Percentiles rank a stretch among this genome's conserved stretches.
Conservation (phyloP, 768 basidiomycete genomes). For the Russula sp. region DNA sequence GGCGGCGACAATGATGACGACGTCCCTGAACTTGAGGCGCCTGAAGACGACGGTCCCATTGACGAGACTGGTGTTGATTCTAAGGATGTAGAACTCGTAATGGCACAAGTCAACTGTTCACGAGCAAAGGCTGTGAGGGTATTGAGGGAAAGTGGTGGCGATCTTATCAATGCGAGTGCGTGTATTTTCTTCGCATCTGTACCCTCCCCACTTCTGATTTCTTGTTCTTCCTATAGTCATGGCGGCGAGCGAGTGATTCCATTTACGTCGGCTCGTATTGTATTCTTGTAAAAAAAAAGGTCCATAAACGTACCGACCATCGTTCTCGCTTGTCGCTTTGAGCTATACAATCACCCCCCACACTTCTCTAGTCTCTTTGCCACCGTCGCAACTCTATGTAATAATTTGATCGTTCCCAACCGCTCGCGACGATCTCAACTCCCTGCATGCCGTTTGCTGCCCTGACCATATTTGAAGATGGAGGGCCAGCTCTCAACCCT, state of each 20-base stretch:
- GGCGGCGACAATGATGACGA: constrained; percentile 66
- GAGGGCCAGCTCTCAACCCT: constrained; percentile 43
- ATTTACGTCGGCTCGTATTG: constrained; percentile 29
- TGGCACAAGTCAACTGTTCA: constrained; percentile 83
- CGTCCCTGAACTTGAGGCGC: constrained; percentile 75
- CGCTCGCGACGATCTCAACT: constrained; percentile 61
- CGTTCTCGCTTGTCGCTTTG: constrained; percentile 6
- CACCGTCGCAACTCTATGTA: constrained; percentile 72
- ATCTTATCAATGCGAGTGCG: constrained; percentile 95
- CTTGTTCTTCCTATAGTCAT: constrained; percentile 48
- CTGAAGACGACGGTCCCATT: constrained; percentile 72
- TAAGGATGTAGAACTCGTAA: constrained; percentile 93
- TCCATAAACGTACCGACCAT: constrained; percentile 6
- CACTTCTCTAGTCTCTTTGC: constrained; percentile 25
- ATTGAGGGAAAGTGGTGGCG: constrained; percentile 86
- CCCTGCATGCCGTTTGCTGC: constrained; percentile 31
- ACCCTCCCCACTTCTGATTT: neutral
- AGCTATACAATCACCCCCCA: constrained; percentile 3
- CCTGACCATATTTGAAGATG: constrained; percentile 8
- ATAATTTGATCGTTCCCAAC: constrained; percentile 87
- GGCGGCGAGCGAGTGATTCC: constrained; percentile 79
- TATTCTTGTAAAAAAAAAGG: constrained; percentile 7
- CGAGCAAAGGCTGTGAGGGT: constrained; percentile 88
- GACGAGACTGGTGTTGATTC: constrained; percentile 87
- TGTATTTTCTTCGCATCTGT: constrained; percentile 25